These are phyloP conservation scores for Tetraselmis chui DNA, from an alignment of 139 green algal genomes.

Conservation along the genomic window DNA sequence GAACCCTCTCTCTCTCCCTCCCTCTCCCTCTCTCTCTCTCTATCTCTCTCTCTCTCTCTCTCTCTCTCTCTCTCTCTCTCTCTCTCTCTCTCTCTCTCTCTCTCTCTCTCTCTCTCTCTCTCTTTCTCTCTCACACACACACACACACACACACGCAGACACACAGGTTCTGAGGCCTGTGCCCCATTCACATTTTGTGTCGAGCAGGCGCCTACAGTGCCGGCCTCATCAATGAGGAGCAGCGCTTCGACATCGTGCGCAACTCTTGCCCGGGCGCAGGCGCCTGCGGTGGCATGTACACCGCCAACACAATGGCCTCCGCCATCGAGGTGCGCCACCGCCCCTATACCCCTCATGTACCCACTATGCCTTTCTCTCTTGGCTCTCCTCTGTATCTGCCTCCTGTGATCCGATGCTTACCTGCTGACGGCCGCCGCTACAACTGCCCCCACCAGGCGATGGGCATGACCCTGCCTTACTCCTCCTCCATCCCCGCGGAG, in stretches of 20 bases:
- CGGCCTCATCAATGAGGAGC: conserved; percentile 75
- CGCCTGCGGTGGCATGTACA: conserved; percentile 92
- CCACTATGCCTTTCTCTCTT: neutral
- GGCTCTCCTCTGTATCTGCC: too few species aligned
- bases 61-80: too few species aligned
- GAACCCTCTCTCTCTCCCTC: too few species aligned
- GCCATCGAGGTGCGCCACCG: conserved; percentile 66
- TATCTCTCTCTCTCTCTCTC: too few species aligned
- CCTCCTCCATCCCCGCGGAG: conserved; percentile 83
- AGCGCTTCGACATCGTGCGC: conserved; percentile 69
- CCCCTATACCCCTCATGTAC: neutral
- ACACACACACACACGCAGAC: too few species aligned
- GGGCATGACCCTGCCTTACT: conserved; percentile 94
- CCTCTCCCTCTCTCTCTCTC: too few species aligned
- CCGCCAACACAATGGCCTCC: conserved; percentile 98
- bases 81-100: too few species aligned
- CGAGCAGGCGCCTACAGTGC: conserved; percentile 65
- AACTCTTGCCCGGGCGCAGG: conserved; percentile 87
- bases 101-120: too few species aligned
- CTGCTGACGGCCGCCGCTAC: neutral
- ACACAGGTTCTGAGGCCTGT: too few species aligned
- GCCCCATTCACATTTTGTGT: too few species aligned
- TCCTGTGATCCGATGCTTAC: neutral
- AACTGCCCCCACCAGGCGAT: conserved; percentile 45
- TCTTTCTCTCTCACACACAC: too few species aligned